Percentiles rank a stretch among this genome's conserved stretches.
Conservation (phyloP, 2,329 filamentous ascomycete species). For the Fusarium nygamai region DNA sequence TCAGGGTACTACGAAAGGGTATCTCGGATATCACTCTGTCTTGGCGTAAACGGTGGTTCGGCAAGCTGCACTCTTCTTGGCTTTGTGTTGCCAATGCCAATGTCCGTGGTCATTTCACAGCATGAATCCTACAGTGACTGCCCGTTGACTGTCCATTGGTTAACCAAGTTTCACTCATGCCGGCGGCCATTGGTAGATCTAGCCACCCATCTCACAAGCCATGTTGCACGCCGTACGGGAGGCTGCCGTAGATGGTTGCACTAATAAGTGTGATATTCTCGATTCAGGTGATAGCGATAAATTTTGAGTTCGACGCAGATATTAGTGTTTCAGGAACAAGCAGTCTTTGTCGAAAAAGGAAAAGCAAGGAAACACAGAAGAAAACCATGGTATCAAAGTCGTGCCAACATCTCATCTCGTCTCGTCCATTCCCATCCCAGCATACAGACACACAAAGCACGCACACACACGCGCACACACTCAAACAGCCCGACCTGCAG, state of each 20-base stretch:
- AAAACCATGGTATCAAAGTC: slow-evolving; percentile 14
- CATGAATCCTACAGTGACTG: background rate
- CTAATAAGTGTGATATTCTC: slow-evolving; percentile 9
- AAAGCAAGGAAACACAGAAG: background rate
- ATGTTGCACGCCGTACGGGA: slow-evolving; percentile 14
- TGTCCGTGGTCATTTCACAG: background rate
- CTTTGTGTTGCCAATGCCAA: background rate
- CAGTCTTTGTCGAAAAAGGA: slow-evolving; percentile 1
- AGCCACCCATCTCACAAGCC: background rate
- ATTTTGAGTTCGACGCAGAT: slow-evolving; percentile 18
- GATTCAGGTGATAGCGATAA: slow-evolving; percentile 8
- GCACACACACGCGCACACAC: background rate
- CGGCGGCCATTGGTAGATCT: background rate
- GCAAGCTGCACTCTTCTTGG: background rate
- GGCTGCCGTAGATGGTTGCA: slow-evolving; percentile 18
- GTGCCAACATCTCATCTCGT: background rate
- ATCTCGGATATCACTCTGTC: slow-evolving; percentile 16
- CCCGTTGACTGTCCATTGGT: slow-evolving; percentile 2
- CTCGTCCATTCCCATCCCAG: background rate
- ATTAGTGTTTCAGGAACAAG: slow-evolving; percentile 17
- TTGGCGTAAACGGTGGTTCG: slow-evolving; percentile 13
- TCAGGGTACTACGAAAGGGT: background rate
- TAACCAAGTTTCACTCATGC: background rate
- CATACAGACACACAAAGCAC: background rate
- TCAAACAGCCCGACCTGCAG: slow-evolving; percentile 29